Evolutionary conservation across 1,284 basidiomycete genomes (phyloP).

Genomic region (Exsudoporus floridanus): DNA sequence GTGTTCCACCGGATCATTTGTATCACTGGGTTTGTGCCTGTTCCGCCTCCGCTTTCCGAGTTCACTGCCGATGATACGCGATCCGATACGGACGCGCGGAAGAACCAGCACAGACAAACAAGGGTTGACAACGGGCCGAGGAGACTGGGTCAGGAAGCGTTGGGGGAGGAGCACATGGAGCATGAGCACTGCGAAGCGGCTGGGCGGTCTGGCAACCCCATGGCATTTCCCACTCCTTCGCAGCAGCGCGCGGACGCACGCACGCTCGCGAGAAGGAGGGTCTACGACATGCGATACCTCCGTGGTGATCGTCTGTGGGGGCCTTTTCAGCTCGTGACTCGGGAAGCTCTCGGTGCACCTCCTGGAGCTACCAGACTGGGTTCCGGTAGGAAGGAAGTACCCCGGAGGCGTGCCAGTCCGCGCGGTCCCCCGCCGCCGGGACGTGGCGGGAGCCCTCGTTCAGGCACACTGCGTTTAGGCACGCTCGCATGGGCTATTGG

Average conservation of each 20-base stretch:
- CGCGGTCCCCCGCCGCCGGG: background rate
- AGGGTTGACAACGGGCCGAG: background rate
- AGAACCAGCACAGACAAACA: background rate
- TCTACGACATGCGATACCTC: conserved; percentile 50
- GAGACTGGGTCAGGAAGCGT: background rate
- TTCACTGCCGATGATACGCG: background rate
- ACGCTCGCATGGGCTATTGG: conserved; percentile 21
- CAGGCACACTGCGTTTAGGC: conserved; percentile 2
- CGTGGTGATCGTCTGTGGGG: conserved; percentile 45
- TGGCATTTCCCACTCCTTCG: conserved; percentile 11
- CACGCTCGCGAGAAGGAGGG: conserved; percentile 41
- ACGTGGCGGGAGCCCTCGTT: too few relatives aligned
- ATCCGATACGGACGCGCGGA: background rate
- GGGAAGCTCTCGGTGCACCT: background rate
- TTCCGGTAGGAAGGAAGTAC: background rate
- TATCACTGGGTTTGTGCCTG: conserved; percentile 37
- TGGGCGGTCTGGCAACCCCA: background rate
- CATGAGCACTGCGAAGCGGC: background rate
- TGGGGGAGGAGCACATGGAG: background rate
- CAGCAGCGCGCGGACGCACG: conserved; percentile 39
- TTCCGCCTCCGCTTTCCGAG: conserved; percentile 16
- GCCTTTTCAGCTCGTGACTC: conserved; percentile 40
- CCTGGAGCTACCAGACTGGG: background rate
- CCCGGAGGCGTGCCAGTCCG: background rate
- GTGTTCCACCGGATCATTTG: conserved; percentile 42